phyloP scores from a whole-genome alignment of 345 rosid species.

The Laguncularia racemosa region DNA sequence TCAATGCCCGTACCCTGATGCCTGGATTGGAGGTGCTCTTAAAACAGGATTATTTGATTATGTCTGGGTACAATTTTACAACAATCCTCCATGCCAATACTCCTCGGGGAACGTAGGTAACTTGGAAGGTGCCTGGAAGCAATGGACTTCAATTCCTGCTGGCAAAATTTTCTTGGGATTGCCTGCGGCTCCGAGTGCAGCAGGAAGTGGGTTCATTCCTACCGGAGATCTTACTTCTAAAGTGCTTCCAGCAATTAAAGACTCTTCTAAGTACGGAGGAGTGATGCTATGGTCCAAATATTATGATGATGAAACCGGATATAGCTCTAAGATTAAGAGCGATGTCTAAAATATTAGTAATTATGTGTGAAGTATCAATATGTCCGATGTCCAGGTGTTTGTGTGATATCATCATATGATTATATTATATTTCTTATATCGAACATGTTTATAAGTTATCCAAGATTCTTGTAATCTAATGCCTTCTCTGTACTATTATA shows the following conservation, averaged over 20 bases:
- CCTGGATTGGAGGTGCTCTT: slow-evolving; percentile 14
- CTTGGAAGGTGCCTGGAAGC: slow-evolving; percentile 20
- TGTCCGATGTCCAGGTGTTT: no score
- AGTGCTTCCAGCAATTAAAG: slow-evolving; percentile 16
- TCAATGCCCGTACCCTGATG: no score
- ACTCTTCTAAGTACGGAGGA: slow-evolving; percentile 23
- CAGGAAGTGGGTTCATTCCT: slow-evolving; percentile 18
- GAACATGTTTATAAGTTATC: no score
- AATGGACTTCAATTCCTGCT: slow-evolving; percentile 11
- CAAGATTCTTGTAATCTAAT: no score
- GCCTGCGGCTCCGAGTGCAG: slow-evolving; percentile 16
- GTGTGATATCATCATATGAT: no score
- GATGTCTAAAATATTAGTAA: background rate
- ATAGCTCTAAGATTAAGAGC: slow-evolving; percentile 14
- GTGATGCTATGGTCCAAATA: slow-evolving; percentile 27
- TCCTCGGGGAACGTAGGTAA: background rate
- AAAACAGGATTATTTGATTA: slow-evolving; percentile 17
- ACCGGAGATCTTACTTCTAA: slow-evolving; percentile 9
- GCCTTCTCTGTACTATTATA: no score
- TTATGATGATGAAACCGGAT: slow-evolving; percentile 17
- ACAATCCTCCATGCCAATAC: slow-evolving; percentile 25
- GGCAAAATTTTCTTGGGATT: slow-evolving; percentile 19
- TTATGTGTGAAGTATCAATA: background rate
- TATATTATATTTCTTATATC: no score
- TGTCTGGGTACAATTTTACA: slow-evolving; percentile 25